A percentile compares a stretch with the other conserved stretches of the same genome.
Evolutionary conservation across 169 alveolate species (phyloP).

Genomic region (Eimeria sp.): DNA sequence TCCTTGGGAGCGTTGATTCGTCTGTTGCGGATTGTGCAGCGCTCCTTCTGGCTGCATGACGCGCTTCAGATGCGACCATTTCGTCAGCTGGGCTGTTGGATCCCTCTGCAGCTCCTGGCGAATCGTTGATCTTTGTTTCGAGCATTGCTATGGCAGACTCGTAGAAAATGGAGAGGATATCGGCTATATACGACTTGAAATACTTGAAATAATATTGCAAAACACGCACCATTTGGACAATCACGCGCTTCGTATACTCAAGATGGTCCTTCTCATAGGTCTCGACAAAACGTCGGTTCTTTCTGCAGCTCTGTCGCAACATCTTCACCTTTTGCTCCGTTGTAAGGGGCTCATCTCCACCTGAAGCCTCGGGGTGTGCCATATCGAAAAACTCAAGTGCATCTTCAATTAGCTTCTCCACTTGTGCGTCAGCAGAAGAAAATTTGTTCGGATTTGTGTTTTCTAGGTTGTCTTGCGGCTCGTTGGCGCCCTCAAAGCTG

Average conservation of each 20-base stretch:
- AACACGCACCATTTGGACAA: conserved; percentile 42
- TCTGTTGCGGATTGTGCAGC: conserved; percentile 42
- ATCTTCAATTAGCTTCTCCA: background rate
- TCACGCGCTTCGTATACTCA: background rate
- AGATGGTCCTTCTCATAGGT: background rate
- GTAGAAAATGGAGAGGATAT: conserved; percentile 71
- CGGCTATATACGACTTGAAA: conserved; percentile 46
- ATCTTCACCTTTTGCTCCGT: background rate
- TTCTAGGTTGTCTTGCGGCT: background rate
- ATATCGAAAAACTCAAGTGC: conserved; percentile 16
- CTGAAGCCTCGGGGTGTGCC: conserved; percentile 44
- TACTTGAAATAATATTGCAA: conserved; percentile 45
- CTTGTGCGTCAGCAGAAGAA: background rate
- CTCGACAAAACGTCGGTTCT: background rate
- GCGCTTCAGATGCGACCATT: conserved; percentile 49
- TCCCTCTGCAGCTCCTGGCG: conserved; percentile 3
- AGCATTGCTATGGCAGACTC: conserved; percentile 66
- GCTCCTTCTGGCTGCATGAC: conserved; percentile 26
- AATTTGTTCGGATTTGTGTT: background rate
- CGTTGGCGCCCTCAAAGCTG: background rate
- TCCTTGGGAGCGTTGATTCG: conserved; percentile 28
- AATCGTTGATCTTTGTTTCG: conserved; percentile 36
- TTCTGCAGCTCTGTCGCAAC: conserved; percentile 29
- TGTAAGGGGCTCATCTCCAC: conserved; percentile 26
- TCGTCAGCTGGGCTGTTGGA: conserved; percentile 48